These are phyloP conservation scores for Microbotryum lychnidis-dioicae DNA, from an alignment of 1,284 basidiomycete genomes.

Conservation along the genomic window DNA sequence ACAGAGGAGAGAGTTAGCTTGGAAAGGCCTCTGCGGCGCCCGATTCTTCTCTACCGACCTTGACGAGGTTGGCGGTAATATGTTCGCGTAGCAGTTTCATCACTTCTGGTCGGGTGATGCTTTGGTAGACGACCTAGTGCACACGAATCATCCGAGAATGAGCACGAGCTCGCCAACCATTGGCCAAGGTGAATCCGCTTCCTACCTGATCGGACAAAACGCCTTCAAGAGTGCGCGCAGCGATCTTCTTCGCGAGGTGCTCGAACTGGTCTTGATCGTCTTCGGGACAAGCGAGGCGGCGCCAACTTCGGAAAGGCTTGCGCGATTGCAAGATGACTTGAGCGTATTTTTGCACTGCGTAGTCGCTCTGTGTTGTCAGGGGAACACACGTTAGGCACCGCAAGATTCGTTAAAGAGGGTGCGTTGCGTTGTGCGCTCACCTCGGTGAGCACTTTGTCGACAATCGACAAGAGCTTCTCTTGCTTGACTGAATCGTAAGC, in stretches of 20 bases:
- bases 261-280: constrained; percentile 67
- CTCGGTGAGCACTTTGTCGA: constrained; percentile 63
- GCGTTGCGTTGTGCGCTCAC: constrained; percentile 43
- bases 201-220: constrained; percentile 76
- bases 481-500: constrained; percentile 98
- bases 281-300: constrained; percentile 58
- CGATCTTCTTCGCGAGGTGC: constrained; percentile 57
- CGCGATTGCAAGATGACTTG: constrained; percentile 50
- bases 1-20: not conserved
- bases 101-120: constrained; percentile 52
- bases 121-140: constrained; percentile 54
- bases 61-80: constrained; percentile 83
- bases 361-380: constrained; percentile 30
- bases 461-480: constrained; percentile 66
- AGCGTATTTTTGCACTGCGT: constrained; percentile 56
- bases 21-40: not conserved
- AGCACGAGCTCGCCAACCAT: not conserved
- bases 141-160: not conserved
- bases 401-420: not conserved
- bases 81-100: constrained; percentile 75
- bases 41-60: constrained; percentile 46
- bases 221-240: constrained; percentile 59
- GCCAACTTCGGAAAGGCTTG: constrained; percentile 53
- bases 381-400: not conserved
- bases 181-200: not conserved